Evolutionary conservation across 2,329 filamentous ascomycete genomes (phyloP), one percentile per base, ranked within the genome.

Genomic region (Epichloe scottii): DNA sequence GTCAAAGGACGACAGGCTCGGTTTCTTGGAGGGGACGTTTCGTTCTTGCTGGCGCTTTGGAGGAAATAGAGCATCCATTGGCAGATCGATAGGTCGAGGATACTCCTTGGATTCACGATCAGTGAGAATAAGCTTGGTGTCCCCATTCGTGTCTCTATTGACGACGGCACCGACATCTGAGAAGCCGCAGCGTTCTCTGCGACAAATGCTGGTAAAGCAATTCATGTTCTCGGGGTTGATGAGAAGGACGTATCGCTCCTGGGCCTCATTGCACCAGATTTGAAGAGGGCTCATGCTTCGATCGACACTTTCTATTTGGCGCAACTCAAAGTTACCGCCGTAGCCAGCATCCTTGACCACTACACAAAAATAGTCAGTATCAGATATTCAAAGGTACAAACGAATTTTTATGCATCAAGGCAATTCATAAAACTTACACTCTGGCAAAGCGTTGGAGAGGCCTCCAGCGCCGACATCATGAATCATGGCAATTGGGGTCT

Each of bases 201-300:
- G 72, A 64, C 79, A 82, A 52, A 84, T 84, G 64, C 72, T 80
- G 43, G 73, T 72, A 61, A 84, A 98, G 74, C 69, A 82, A 60
- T 91, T 89, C 62, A 97, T 78, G 49, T 82, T 77, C 19, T 93
- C 84, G 48, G 81, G 79, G 54, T 90, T 89, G 55, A 98, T 82
- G 8, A 94, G 83, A 60, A 98, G 73, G 7, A 98, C 93, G 61
- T 98, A 98, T 65, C 93, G 79, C 68, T 98, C 93, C 65, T 98
- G 93, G 0, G 93, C 89, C 66, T 97, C 91, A 60, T 91, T 95
- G 68, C 93, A 96, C 90, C 91, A 97, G 45, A 98, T 95, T 65
- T 97, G 88, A 52, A 98, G 79, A 19, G 93, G 93, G 62, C 88
- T 95, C 86, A 98, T 91, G 63, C 88, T 85, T 56, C 77, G 81